Evolutionary conservation across 179 eudicot genomes (phyloP).

Genomic region (Amaranthus tricolor): DNA sequence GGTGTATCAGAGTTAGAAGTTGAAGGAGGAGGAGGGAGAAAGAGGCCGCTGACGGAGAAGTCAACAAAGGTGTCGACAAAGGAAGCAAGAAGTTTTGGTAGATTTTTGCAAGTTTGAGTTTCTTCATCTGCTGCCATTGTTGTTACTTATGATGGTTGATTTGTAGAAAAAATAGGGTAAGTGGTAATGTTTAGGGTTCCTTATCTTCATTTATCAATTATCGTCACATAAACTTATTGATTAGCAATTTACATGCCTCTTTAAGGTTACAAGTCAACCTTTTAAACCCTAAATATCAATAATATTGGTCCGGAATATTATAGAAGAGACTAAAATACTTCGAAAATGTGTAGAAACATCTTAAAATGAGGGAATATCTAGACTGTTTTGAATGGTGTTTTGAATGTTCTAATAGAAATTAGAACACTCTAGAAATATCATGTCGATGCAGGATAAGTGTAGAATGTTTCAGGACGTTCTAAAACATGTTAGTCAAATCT

Average conservation of each 20-base stretch:
- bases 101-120: conserved; percentile 34
- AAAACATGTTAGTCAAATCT: too few species aligned
- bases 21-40: conserved; percentile 48
- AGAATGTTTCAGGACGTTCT: too few species aligned
- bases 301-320: too few species aligned
- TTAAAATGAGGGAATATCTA: too few species aligned
- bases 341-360: too few species aligned
- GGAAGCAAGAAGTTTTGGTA: conserved; percentile 53
- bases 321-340: too few species aligned
- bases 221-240: conserved; percentile 1
- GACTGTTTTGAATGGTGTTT: too few species aligned
- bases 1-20: conserved; percentile 19
- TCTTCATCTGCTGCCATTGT: conserved; percentile 13
- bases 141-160: conserved; percentile 9
- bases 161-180: conserved; percentile 10
- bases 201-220: background rate
- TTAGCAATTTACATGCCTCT: background rate
- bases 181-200: conserved; percentile 4
- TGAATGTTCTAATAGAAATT: too few species aligned
- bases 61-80: conserved; percentile 78
- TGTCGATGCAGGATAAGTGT: too few species aligned
- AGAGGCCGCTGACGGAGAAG: conserved; percentile 61
- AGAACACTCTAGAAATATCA: too few species aligned
- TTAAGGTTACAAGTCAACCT: background rate
- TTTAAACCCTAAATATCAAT: too few species aligned